phyloP scores from a whole-genome alignment of 2,329 filamentous ascomycete genomes.

The Stemphylium lycopersici region DNA sequence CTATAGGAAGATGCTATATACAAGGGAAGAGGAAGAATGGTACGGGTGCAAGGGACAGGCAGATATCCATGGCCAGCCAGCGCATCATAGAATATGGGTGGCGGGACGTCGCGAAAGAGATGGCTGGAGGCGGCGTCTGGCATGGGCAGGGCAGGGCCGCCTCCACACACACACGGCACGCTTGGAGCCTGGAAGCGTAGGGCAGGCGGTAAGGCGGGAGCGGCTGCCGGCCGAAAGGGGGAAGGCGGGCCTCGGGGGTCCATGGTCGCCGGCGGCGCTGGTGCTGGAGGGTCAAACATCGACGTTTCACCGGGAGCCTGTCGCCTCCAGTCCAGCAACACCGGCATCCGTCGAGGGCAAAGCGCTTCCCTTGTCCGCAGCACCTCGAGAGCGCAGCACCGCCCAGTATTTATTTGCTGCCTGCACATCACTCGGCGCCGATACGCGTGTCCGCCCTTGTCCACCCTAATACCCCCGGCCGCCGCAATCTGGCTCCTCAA shows the following conservation, averaged over 20 bases:
- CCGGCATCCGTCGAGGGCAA: neutral
- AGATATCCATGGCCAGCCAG: constrained; percentile 30
- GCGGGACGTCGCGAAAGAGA: constrained; percentile 17
- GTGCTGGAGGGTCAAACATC: constrained; percentile 4
- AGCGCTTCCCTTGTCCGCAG: neutral
- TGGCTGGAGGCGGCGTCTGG: constrained; percentile 1
- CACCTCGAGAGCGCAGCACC: neutral
- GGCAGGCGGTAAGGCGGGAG: neutral
- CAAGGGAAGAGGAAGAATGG: constrained; percentile 23
- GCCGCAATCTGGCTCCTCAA: constrained; percentile 20
- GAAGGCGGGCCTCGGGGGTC: constrained; percentile 1
- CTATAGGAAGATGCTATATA: constrained; percentile 23
- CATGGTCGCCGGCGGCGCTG: too few relatives aligned
- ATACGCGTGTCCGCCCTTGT: neutral
- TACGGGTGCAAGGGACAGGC: constrained; percentile 10
- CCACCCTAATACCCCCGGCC: neutral
- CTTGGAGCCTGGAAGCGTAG: neutral
- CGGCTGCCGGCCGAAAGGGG: constrained; percentile 6
- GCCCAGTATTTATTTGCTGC: neutral
- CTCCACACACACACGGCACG: constrained; percentile 7
- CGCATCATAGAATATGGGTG: constrained; percentile 25
- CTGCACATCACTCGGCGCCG: neutral
- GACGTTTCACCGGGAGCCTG: constrained; percentile 8
- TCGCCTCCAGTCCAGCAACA: neutral
- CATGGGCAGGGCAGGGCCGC: constrained; percentile 2